phyloP scores from a whole-genome alignment of 2,329 filamentous ascomycete genomes.

The Eurotiales sp. region DNA sequence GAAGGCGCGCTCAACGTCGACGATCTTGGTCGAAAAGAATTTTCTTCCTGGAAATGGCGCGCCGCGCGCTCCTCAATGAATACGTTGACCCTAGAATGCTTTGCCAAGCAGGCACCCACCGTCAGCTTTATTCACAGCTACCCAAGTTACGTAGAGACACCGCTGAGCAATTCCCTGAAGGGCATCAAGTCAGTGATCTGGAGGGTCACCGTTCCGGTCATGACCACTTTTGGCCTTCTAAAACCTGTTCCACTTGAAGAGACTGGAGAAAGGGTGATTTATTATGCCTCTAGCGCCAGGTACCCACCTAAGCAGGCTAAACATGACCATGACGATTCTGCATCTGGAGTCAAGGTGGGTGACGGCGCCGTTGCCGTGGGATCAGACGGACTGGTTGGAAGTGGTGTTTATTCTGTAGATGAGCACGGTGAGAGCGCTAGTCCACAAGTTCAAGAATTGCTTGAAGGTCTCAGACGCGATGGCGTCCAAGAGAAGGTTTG shows the following conservation, averaged over 20 bases:
- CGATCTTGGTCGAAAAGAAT: background rate
- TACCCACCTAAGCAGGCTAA: slow-evolving; percentile 16
- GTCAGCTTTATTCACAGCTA: slow-evolving; percentile 38
- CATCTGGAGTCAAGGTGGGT: too few species aligned
- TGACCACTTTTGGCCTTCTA: background rate
- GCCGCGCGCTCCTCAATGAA: slow-evolving; percentile 40
- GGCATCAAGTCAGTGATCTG: slow-evolving; percentile 24
- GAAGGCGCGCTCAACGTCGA: slow-evolving; percentile 19
- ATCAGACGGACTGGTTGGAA: too few species aligned
- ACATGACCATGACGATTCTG: too few species aligned
- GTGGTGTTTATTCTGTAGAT: too few species aligned
- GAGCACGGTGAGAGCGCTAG: too few species aligned
- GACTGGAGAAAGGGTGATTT: slow-evolving; percentile 44
- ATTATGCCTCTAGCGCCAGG: slow-evolving; percentile 31
- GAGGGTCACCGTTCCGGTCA: too few species aligned
- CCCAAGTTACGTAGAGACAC: slow-evolving; percentile 39
- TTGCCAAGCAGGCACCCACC: slow-evolving; percentile 17
- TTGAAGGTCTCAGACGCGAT: too few species aligned
- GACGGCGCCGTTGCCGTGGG: too few species aligned
- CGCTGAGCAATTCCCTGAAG: slow-evolving; percentile 17
- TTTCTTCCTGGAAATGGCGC: background rate
- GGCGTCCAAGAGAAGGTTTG: too few species aligned
- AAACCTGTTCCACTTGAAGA: slow-evolving; percentile 25
- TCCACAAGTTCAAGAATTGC: too few species aligned
- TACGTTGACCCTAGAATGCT: slow-evolving; percentile 23